phyloP scores from a whole-genome alignment of 352 stramenopile genomes.

The Phytophthora macrochlamydospora region DNA sequence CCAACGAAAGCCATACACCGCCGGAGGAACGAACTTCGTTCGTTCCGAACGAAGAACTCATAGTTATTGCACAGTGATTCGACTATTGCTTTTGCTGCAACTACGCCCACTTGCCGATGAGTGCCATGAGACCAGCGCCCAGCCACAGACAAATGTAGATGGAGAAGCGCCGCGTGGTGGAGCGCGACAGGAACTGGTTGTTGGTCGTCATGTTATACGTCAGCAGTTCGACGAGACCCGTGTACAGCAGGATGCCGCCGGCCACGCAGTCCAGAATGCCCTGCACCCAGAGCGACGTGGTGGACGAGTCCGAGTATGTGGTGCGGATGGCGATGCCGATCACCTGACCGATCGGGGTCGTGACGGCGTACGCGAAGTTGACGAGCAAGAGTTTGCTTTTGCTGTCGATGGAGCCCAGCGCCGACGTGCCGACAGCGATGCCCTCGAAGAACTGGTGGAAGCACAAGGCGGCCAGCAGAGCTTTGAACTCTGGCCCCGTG shows the following conservation, averaged over 20 bases:
- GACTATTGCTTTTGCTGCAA: too few species aligned
- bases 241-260: too few species aligned
- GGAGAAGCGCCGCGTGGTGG: conserved; percentile 35
- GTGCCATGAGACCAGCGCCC: conserved; percentile 59
- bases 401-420: conserved; percentile 43
- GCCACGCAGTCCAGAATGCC: conserved; percentile 54
- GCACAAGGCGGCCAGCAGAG: conserved; percentile 63
- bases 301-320: conserved; percentile 55
- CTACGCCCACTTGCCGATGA: conserved; percentile 76
- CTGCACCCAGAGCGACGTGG: conserved; percentile 59
- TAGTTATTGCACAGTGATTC: too few species aligned
- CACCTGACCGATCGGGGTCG: conserved; percentile 55
- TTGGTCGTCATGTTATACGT: conserved; percentile 80
- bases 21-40: too few species aligned
- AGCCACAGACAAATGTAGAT: conserved; percentile 58
- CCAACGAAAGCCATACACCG: too few species aligned
- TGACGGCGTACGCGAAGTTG: conserved; percentile 57
- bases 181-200: conserved; percentile 51
- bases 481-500: too few species aligned
- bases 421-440: conserved; percentile 56
- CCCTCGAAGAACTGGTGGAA: conserved; percentile 86
- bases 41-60: too few species aligned
- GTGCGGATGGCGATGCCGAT: conserved; percentile 63
- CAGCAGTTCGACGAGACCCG: conserved; percentile 48
- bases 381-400: conserved; percentile 49